These are phyloP conservation scores for Diversispora eburnea DNA, from an alignment of 192 early-diverging fungal species.

Conservation along the genomic window DNA sequence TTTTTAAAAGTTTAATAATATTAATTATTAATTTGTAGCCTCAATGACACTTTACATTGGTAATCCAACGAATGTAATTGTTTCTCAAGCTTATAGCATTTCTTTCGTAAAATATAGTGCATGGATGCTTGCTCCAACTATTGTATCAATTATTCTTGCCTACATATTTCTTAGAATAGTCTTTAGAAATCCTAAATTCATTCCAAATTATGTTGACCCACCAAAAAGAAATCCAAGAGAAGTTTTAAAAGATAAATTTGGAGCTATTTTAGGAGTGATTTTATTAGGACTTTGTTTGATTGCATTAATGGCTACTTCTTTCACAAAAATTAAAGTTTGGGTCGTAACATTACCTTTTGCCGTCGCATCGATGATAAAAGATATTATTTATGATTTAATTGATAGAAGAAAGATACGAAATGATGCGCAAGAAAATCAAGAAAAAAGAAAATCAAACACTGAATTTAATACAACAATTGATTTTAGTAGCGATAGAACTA, in stretches of 20 bases:
- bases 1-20: neutral
- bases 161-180: slow-evolving; percentile 53
- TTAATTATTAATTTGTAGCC: slow-evolving; percentile 33
- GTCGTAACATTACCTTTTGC: slow-evolving; percentile 77
- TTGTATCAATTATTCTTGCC: slow-evolving; percentile 50
- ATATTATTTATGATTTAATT: slow-evolving; percentile 51
- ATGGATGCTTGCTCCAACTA: slow-evolving; percentile 78
- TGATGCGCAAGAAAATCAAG: neutral
- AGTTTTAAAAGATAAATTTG: slow-evolving; percentile 52
- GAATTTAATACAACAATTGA: neutral
- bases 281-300: slow-evolving; percentile 57
- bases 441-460: neutral
- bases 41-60: slow-evolving; percentile 85
- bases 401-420: neutral
- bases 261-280: slow-evolving; percentile 60
- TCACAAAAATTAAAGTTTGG: slow-evolving; percentile 72
- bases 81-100: slow-evolving; percentile 71
- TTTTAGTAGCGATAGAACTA: too few species aligned
- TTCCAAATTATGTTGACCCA: slow-evolving; percentile 42
- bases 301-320: slow-evolving; percentile 63
- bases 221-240: slow-evolving; percentile 48
- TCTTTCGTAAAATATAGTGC: slow-evolving; percentile 73
- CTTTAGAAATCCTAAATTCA: slow-evolving; percentile 47
- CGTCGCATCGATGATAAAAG: slow-evolving; percentile 52
- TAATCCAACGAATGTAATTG: slow-evolving; percentile 86